These are phyloP conservation scores for Racocetra persica DNA, from an alignment of 371 early-diverging fungal genomes.

Conservation along the genomic window DNA sequence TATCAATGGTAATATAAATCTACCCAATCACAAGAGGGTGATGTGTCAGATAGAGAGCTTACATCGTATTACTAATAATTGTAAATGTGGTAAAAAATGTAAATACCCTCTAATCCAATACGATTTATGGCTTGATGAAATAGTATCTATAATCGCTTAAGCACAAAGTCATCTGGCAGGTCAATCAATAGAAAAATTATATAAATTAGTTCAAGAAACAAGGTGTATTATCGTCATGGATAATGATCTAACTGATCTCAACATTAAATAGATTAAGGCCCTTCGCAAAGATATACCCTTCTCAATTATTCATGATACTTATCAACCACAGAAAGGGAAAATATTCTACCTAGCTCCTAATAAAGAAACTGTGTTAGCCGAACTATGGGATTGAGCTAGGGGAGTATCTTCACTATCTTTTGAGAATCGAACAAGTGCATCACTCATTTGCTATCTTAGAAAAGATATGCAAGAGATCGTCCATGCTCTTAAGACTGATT, in stretches of 20 bases:
- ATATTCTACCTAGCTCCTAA: neutral
- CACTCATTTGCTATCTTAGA: neutral
- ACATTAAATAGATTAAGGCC: constrained; percentile 22
- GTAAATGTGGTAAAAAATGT: constrained; percentile 34
- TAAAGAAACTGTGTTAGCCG: neutral
- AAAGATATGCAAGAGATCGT: constrained; percentile 1
- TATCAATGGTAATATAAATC: constrained; percentile 32
- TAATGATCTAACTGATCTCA: constrained; percentile 31
- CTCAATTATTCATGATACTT: constrained; percentile 26
- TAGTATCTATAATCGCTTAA: constrained; percentile 22
- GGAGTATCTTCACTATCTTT: neutral
- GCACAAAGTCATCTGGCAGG: constrained; percentile 21
- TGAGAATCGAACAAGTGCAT: neutral
- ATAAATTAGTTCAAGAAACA: constrained; percentile 25
- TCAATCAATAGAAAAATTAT: constrained; percentile 11
- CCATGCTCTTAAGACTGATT: neutral
- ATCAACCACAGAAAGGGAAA: constrained; percentile 18
- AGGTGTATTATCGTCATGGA: constrained; percentile 35
- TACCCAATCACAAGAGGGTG: constrained; percentile 27
- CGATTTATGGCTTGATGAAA: constrained; percentile 28
- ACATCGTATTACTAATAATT: constrained; percentile 39
- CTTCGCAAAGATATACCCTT: neutral
- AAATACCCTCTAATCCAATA: constrained; percentile 22
- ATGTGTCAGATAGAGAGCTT: constrained; percentile 30
- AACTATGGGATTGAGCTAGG: constrained; percentile 30